A percentile compares a stretch with the other conserved stretches of the same genome.
These are phyloP conservation scores for Monilinia fructicola DNA, from an alignment of 2,329 filamentous ascomycete species.

Conservation along the genomic window DNA sequence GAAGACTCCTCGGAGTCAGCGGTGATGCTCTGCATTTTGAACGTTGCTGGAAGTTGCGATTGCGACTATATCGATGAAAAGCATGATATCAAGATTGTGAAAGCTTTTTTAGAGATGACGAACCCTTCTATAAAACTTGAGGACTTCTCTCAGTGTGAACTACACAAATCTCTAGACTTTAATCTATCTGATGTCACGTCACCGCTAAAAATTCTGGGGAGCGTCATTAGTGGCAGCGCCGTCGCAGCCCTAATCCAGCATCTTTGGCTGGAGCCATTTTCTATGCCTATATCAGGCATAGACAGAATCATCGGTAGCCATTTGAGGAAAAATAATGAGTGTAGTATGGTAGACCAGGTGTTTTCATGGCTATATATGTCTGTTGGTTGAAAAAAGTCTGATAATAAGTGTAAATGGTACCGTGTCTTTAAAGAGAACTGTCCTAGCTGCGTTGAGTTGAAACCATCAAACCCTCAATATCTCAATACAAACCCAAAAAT, in stretches of 20 bases:
- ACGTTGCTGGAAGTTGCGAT: background rate
- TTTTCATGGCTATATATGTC: background rate
- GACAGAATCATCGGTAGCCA: background rate
- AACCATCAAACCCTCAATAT: background rate
- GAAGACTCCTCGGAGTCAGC: background rate
- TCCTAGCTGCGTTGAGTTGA: background rate
- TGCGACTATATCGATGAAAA: background rate
- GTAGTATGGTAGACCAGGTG: background rate
- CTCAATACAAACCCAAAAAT: background rate
- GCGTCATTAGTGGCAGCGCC: slow-evolving; percentile 1
- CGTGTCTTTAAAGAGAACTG: background rate
- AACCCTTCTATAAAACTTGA: background rate
- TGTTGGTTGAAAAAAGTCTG: background rate
- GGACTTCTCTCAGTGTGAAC: background rate
- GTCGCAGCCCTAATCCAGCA: background rate
- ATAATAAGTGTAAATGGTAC: background rate
- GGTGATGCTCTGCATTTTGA: background rate
- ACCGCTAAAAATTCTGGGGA: background rate
- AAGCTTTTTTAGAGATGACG: background rate
- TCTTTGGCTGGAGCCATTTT: background rate
- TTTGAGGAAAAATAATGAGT: background rate
- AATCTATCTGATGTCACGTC: background rate
- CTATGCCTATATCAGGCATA: background rate
- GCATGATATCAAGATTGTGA: background rate
- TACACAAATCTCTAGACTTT: background rate